Base-by-base conservation (phyloP, 1,284 basidiomycete species). In the Amylostereum areolatum region DNA sequence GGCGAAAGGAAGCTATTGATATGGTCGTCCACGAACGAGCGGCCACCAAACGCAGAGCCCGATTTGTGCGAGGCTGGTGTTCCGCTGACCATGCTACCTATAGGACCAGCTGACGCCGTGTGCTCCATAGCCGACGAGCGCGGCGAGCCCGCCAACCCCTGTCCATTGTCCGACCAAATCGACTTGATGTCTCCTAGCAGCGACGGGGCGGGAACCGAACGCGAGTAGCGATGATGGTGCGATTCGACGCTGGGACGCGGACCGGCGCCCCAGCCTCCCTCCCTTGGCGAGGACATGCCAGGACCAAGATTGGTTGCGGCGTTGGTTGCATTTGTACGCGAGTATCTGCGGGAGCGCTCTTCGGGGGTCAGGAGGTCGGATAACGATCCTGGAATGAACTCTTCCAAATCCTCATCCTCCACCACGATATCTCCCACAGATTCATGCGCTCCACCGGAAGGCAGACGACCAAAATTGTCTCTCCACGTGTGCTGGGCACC, bases 311-410 rank as follows among this genome's bases (percentile, higher is more conserved):
- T 18, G n/a, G 25, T 28, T 7, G 51, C 68, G 52, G 46, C 64
- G 58, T 56, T 73, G 69, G 45, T 69, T 27, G 78, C 77, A 47
- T 79, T 78, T 12, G 79, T 82, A 46, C 87, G 78, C 18, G 85
- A 89, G 78, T 91, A 81, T 43, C 91, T 71, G 39, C 92, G 73
- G 32, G 80, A 85, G 47, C 78, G 72, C 65, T 96, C 93, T 53
- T 85, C 87, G 0, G 90, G 90, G 0, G 91, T 95, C 41, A 96
- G 71, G 12, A 96, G 72, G 53, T 95, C 92, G n/a, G 82, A 89
- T 45, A 96, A 69, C 6, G 85, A 90, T 47, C 88, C 85, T 0
- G 92, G 92, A 29, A 96, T 65, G 62, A 95, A 87, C 51, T 92
- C 92, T 61, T 97, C 92, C 47, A 90, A 66, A 56, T 92, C 87